A percentile compares a stretch with the other conserved stretches of the same genome.
phyloP scores from a whole-genome alignment of 2,329 filamentous ascomycete species.

The Talaromyces sp. region DNA sequence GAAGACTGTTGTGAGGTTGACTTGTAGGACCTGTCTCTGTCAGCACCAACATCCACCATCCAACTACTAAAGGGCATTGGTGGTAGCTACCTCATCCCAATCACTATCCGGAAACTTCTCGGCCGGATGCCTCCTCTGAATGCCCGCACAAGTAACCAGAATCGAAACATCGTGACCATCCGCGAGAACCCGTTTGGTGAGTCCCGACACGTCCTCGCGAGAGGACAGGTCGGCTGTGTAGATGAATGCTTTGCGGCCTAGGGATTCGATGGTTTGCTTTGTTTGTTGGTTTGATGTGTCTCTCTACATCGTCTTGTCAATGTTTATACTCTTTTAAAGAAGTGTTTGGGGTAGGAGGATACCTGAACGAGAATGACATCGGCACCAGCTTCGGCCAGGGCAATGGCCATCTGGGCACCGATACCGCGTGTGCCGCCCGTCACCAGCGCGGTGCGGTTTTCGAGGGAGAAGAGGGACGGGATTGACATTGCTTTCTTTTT shows the following conservation, averaged over 20 bases:
- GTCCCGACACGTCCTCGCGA: slow-evolving; percentile 39
- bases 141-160: slow-evolving; percentile 82
- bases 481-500: slow-evolving; percentile 12
- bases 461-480: slow-evolving; percentile 20
- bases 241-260: slow-evolving; percentile 44
- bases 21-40: slow-evolving; percentile 68
- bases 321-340: not conserved
- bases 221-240: slow-evolving; percentile 46
- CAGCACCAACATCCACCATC: too few relatives aligned
- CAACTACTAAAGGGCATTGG: too few relatives aligned
- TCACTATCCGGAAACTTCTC: slow-evolving; percentile 73
- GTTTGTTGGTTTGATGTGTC: slow-evolving; percentile 51
- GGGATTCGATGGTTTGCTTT: slow-evolving; percentile 41
- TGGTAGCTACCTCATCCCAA: slow-evolving; percentile 67
- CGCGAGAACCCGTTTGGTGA: slow-evolving; percentile 39
- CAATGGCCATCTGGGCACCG: slow-evolving; percentile 49
- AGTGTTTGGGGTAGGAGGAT: slow-evolving; percentile 8
- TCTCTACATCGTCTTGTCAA: slow-evolving; percentile 41
- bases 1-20: slow-evolving; percentile 66
- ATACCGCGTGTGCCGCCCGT: slow-evolving; percentile 51
- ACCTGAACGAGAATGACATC: slow-evolving; percentile 47
- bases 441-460: slow-evolving; percentile 27
- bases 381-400: slow-evolving; percentile 50
- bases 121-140: slow-evolving; percentile 74
- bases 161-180: slow-evolving; percentile 65